Base-by-base conservation (phyloP, 331 rosid genomes). In the Malus hybrid region DNA sequence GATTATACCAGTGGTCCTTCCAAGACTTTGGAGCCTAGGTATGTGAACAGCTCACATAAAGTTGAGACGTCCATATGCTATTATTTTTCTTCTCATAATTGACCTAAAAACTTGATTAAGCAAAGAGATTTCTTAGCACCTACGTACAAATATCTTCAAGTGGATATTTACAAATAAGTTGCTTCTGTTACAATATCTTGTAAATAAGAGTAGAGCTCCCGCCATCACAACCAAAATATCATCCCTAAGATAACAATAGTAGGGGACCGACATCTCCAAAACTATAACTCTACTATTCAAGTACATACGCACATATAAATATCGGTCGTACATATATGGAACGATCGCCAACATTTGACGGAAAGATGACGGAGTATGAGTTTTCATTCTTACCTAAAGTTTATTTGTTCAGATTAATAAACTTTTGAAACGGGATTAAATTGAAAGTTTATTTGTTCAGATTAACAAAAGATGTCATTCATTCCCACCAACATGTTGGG, bases 1-100 rank as follows among this genome's bases (percentile, higher is more conserved):
- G 29, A 65, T 65, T 65, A n/a, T n/a, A 59, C 68, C 65, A 46
- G 73, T 29, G 78, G 82, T 76, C 83, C 84, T 36, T 44, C 32
- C 78, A 10, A 69, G 79, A 73, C 63, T 67, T 80, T 55, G 80
- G 73, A 80, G 70, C 80, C 82, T 72, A 29, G 86, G 73, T 20
- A 79, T 77, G 85, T 29, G 73, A 75, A 82, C 86, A 85, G 84
- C 85, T 82, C 84, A 69, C 55, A 20, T 74, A 81, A 82, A 54
- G 76, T 59, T 75, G 79, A 80, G 65, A 76, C 46, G 75, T 67
- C 85, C 66, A 76, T 65, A 28, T 60, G 22, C 75, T 76, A 15
- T 15, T 66, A 70, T 55, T 34, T 75, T 83, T 63, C 80, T 55
- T 29, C 44, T 61, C 34, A 59, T 79, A 31, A 55, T 81, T 68